A percentile compares a stretch with the other conserved stretches of the same genome.
These are phyloP conservation scores for Berkeleyomyces basicola DNA, from an alignment of 2,329 filamentous ascomycete genomes.

Conservation along the genomic window DNA sequence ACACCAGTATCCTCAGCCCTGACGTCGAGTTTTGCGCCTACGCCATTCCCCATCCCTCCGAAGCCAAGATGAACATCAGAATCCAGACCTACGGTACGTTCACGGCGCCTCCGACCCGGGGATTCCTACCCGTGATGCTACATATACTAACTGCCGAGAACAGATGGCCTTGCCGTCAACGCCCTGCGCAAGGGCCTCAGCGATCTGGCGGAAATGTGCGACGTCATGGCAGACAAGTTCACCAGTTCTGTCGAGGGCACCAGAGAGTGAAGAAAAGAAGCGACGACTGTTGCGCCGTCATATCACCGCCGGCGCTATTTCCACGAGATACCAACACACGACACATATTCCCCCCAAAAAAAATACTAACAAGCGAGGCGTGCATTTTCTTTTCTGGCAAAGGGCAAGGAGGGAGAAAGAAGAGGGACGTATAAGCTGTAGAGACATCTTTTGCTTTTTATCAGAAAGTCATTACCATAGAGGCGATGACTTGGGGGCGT, in stretches of 20 bases:
- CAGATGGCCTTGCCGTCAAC: conserved; percentile 65
- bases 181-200: conserved; percentile 79
- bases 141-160: conserved; percentile 13
- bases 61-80: conserved; percentile 88
- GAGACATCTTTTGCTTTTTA: neutral
- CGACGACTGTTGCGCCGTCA: neutral
- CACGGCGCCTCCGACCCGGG: neutral
- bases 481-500: conserved; percentile 9
- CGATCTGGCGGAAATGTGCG: conserved; percentile 81
- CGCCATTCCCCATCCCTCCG: conserved; percentile 90
- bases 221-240: conserved; percentile 88
- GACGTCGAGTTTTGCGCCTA: conserved; percentile 97
- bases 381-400: neutral
- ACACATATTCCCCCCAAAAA: neutral
- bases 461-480: conserved; percentile 7
- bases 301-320: neutral
- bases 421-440: neutral
- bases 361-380: conserved; percentile 1
- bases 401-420: neutral
- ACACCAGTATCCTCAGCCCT: conserved; percentile 39
- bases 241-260: conserved; percentile 40
- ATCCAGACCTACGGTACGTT: conserved; percentile 88
- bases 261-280: conserved; percentile 18
- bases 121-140: neutral
- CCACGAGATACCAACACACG: neutral